Evolutionary conservation across 78 protist species (phyloP), one percentile per base, ranked within the genome.

Genomic region (Monosiga brevicollis): DNA sequence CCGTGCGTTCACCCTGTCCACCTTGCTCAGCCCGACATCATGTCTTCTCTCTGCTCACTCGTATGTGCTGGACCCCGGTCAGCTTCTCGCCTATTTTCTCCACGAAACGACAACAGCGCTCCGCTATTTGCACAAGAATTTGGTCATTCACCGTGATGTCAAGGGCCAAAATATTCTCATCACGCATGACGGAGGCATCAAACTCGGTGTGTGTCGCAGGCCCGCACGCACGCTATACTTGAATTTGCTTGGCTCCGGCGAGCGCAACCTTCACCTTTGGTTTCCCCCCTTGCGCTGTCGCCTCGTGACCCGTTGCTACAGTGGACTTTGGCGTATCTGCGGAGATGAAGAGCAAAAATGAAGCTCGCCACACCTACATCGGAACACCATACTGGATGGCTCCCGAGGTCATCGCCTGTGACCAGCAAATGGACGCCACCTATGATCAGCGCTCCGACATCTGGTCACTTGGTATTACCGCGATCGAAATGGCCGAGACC

Each of bases 381-480:
- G 90, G 90, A n/a, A 81, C 90, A 39, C 90, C 90, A 23, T 87
- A 49, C 72, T 87, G 90, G 87, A 81, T 84, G 86, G 89, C 89
- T 15, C 89, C 89, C 15, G 92, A 90, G 54, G 88, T 88, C 72
- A 82, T 90, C 76, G 0, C 34, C 32, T 37, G 39, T 0, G 79
- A 76, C 55, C 15, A 80, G 71, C 35, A 70, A 24, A 29, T 1
- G 55, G 35, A 41, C 34, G 23, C 42, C 10, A n/a, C 6, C 25
- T 73, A 81, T 39, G 11, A 1, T 34, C 37, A 24, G 20, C 34
- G 76, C 43, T 89, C 90, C 23, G 95, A 92, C 79, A 70, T 92
- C 42, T 92, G 95, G 95, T 41, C 89, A 20, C 43, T 92, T 26
- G 95, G 93, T 37, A 92, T 92, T 79, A 90, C 92, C 0, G 95